Evolutionary conservation across 2,329 filamentous ascomycete genomes (phyloP).

Genomic region (Pseudogymnoascus sp.): DNA sequence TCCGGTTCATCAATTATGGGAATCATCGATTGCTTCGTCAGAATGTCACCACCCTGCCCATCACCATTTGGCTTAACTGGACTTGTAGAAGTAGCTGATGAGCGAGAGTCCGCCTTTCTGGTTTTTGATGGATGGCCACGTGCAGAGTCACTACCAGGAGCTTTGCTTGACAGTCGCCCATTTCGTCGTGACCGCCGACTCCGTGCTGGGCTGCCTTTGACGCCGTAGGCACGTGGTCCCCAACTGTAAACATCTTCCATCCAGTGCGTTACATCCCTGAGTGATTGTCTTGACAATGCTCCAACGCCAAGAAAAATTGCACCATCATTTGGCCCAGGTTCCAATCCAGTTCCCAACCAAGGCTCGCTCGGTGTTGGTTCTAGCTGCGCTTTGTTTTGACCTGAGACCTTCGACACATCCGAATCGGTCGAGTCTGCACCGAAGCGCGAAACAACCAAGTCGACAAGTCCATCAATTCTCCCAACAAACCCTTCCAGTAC

Average conservation of each 20-base stretch:
- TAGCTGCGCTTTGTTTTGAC: constrained; percentile 12
- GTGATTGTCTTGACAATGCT: constrained; percentile 58
- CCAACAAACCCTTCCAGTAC: constrained; percentile 82
- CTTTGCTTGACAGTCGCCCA: not conserved
- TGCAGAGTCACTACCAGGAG: constrained; percentile 21
- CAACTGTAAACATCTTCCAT: constrained; percentile 80
- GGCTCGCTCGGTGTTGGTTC: constrained; percentile 25
- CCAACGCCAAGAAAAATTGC: constrained; percentile 79
- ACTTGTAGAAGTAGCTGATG: not conserved
- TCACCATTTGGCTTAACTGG: not conserved
- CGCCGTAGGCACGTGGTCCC: constrained; percentile 76
- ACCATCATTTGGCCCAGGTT: constrained; percentile 66
- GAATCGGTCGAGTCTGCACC: constrained; percentile 36
- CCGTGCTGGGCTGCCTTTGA: constrained; percentile 68
- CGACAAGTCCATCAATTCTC: constrained; percentile 74
- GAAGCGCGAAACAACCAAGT: constrained; percentile 81
- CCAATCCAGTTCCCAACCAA: constrained; percentile 68
- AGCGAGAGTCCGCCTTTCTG: not conserved
- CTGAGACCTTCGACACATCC: constrained; percentile 7
- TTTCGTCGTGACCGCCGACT: constrained; percentile 33
- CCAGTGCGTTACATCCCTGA: constrained; percentile 72
- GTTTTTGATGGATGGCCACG: constrained; percentile 16
- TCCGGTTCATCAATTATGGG: not conserved
- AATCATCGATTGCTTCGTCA: not conserved
- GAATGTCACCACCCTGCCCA: not conserved